phyloP scores from a whole-genome alignment of 2,329 filamentous ascomycete genomes.

The Neofusicoccum sp. region DNA sequence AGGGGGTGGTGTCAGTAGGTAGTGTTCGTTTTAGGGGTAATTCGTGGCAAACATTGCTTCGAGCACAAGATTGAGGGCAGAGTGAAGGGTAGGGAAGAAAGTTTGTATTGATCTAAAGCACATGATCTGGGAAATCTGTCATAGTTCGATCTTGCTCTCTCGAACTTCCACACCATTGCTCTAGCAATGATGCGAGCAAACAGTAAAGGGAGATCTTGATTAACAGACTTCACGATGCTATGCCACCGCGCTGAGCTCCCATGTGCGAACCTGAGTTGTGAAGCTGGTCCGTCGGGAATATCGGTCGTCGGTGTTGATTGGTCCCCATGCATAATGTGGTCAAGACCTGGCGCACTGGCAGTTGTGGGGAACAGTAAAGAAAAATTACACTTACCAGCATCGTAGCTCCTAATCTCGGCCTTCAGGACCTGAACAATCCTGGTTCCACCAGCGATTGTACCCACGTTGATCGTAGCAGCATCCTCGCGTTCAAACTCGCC shows the following conservation, averaged over 20 bases:
- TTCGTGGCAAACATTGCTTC: constrained; percentile 7
- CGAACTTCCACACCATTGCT: neutral
- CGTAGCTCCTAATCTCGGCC: constrained; percentile 85
- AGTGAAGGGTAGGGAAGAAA: neutral
- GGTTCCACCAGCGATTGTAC: constrained; percentile 74
- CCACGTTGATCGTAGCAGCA: constrained; percentile 81
- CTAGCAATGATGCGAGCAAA: neutral
- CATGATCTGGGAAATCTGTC: constrained; percentile 10
- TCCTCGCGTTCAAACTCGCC: constrained; percentile 91
- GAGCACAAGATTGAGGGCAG: neutral
- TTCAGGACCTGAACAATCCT: constrained; percentile 85
- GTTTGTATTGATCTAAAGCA: constrained; percentile 16
- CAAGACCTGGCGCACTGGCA: neutral
- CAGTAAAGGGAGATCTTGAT: neutral
- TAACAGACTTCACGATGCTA: neutral
- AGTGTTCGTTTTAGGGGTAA: neutral
- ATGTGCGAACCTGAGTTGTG: neutral
- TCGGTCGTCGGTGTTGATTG: neutral
- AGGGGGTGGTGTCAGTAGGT: neutral
- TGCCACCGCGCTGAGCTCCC: neutral
- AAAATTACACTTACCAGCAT: constrained; percentile 64
- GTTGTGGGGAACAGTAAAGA: neutral
- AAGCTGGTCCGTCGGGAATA: neutral
- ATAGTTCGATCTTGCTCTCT: neutral
- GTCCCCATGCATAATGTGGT: neutral